Evolutionary conservation across 2,329 filamentous ascomycete genomes (phyloP).

Genomic region (Beauveria sp.): DNA sequence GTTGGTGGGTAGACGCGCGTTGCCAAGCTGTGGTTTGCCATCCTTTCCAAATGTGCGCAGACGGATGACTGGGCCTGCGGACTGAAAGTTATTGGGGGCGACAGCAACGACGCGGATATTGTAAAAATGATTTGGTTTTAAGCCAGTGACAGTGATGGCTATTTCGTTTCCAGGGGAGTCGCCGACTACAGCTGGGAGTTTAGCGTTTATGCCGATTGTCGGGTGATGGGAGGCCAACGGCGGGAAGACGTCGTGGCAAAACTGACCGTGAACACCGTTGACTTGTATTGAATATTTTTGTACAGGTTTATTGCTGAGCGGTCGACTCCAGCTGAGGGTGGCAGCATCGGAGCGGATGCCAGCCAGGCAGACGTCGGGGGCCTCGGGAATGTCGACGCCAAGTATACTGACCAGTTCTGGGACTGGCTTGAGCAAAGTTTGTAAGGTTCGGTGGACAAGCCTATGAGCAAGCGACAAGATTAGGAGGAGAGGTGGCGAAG

Average conservation of each 20-base stretch:
- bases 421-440: constrained; percentile 84
- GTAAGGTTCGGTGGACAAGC: constrained; percentile 78
- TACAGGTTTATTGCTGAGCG: constrained; percentile 57
- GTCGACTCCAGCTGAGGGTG: constrained; percentile 83
- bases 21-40: constrained; percentile 53
- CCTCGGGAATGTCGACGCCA: constrained; percentile 85
- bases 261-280: constrained; percentile 81
- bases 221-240: not conserved
- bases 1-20: constrained; percentile 48
- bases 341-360: constrained; percentile 83
- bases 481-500: constrained; percentile 18
- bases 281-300: constrained; percentile 88
- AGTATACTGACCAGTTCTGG: constrained; percentile 85
- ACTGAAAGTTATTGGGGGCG: constrained; percentile 86
- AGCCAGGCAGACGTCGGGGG: constrained; percentile 83
- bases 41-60: constrained; percentile 67
- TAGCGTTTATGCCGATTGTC: not conserved
- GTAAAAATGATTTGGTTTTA: constrained; percentile 83
- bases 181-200: constrained; percentile 52
- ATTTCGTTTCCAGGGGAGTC: constrained; percentile 54
- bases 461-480: constrained; percentile 33
- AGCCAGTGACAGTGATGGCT: constrained; percentile 79
- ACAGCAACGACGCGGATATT: constrained; percentile 90
- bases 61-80: constrained; percentile 77
- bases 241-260: not conserved